phyloP scores from a whole-genome alignment of 202 grass and related monocot species.

The Musa balbisiana region DNA sequence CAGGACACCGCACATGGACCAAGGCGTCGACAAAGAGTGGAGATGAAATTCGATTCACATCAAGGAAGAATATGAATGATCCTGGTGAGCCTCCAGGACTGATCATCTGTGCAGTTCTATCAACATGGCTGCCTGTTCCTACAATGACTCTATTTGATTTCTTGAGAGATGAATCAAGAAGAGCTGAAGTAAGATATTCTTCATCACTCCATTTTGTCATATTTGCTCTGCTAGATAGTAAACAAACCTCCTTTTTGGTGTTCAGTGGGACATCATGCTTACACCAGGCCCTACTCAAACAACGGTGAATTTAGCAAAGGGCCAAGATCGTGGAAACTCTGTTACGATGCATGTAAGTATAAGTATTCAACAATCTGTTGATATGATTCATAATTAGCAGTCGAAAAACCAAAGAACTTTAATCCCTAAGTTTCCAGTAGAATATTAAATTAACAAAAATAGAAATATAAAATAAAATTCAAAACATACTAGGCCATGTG shows the following conservation, averaged over 20 bases:
- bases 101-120: constrained; percentile 51
- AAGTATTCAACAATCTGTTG: neutral
- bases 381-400: neutral
- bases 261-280: constrained; percentile 60
- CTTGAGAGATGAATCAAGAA: constrained; percentile 50
- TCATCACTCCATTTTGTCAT: neutral
- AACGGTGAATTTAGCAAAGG: constrained; percentile 48
- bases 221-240: neutral
- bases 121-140: constrained; percentile 53
- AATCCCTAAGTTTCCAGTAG: neutral
- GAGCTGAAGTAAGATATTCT: constrained; percentile 33
- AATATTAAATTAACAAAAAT: too few relatives aligned
- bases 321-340: constrained; percentile 67
- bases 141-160: constrained; percentile 36
- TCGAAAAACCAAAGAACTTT: neutral
- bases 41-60: constrained; percentile 35
- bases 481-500: neutral
- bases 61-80: constrained; percentile 40
- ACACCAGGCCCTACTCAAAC: constrained; percentile 22
- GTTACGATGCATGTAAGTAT: constrained; percentile 50
- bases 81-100: constrained; percentile 60
- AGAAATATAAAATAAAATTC: neutral
- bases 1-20: constrained; percentile 35
- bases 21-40: constrained; percentile 22
- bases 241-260: neutral